Evolutionary conservation across 1,284 basidiomycete species (phyloP), one percentile per base, ranked within the genome.

Genomic region (Schizophyllum amplum): DNA sequence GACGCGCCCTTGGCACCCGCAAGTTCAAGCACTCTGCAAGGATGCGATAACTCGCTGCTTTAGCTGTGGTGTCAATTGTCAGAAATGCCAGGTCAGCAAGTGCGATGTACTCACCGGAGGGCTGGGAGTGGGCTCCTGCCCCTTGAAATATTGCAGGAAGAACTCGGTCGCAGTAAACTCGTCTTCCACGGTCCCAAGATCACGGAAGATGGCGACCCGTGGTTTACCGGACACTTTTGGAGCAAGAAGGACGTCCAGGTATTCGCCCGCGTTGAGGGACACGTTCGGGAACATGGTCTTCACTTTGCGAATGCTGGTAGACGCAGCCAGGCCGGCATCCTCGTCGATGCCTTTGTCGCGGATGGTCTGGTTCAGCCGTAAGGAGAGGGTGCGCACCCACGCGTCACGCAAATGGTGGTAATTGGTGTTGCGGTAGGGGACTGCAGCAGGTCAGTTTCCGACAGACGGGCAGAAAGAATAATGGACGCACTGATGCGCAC

Each of bases 331-430:
- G 58, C 83, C 84, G 22, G 81, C 80, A 53, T 86, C 83, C 51
- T 79, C 71, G 0, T 83, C 76, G 51, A 62, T 53, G 53, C 86
- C 83, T 50, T 79, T 71, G 0, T 83, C 76, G 46, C 60, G 55
- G 4, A 90, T 66, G 0, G 71, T 70, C 6, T 77, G 81, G 13
- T 74, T 71, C 61, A 92, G 73, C 11, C 91, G 84, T 0, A 76
- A 75, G 61, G 86, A 82, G 27, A 95, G 69, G 5, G 92, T 80
- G 33, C 93, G 83, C 67, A 90, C 77, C 65, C 94, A 94, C 1
- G 88, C 93, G 66, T 95, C 92, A 22, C 93, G 81, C 20, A 95
- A 75, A 66, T 95, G 93, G 20, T 81, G 79, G 66, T 87, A 92
- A 5, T 86, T 88, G 0, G 92, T 95, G 26, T 78, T 79, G 15